These are phyloP conservation scores for Telfairia occidentalis DNA, from an alignment of 331 rosid genomes.

Conservation along the genomic window DNA sequence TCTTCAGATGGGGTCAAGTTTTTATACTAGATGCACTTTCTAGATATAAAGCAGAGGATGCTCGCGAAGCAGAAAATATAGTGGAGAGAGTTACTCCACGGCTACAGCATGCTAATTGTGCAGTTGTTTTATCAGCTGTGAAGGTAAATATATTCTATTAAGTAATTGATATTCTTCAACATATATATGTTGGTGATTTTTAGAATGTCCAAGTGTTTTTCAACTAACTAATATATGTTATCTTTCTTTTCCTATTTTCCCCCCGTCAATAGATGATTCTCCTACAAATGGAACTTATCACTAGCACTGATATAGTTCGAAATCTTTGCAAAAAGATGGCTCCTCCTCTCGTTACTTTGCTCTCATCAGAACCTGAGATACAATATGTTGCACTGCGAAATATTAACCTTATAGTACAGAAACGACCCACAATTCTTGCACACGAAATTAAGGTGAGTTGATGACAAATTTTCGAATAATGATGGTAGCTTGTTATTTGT, in stretches of 20 bases:
- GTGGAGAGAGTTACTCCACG: constrained; percentile 99
- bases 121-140: constrained; percentile 96
- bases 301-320: constrained; percentile 90
- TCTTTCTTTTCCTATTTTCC: constrained; percentile 16
- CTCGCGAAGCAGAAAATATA: constrained; percentile 96
- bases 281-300: constrained; percentile 98
- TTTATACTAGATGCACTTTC: constrained; percentile 96
- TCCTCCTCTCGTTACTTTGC: constrained; percentile 97
- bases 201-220: neutral
- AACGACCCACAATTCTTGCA: constrained; percentile 95
- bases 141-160: constrained; percentile 44
- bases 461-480: constrained; percentile 11
- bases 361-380: constrained; percentile 98
- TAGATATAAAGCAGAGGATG: constrained; percentile 86
- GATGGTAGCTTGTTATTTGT: constrained; percentile 1
- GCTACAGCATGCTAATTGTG: constrained; percentile 96
- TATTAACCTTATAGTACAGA: constrained; percentile 96
- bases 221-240: neutral
- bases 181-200: neutral
- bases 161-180: neutral
- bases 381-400: constrained; percentile 96
- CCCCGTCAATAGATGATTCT: constrained; percentile 68
- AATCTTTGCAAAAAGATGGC: constrained; percentile 99
- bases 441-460: constrained; percentile 84
- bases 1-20: constrained; percentile 96